These are phyloP conservation scores for Symbiodinium natans DNA, from an alignment of 73 alveolate species.

Conservation along the genomic window DNA sequence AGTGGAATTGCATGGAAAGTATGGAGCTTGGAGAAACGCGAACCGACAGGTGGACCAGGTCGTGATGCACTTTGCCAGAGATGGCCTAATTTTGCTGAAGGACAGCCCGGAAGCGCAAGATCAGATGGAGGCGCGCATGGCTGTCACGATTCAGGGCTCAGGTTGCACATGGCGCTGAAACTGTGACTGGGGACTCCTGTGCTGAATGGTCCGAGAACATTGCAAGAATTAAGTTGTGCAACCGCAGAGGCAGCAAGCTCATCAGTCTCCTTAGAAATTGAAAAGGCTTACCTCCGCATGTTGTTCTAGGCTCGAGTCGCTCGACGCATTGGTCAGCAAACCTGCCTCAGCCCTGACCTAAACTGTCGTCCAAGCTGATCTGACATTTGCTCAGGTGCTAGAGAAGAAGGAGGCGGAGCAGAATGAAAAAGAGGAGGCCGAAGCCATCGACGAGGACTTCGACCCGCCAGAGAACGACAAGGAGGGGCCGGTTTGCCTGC, in stretches of 20 bases:
- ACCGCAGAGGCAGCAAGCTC: no score
- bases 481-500: not conserved
- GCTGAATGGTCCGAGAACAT: no score
- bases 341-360: no score
- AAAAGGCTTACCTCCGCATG: no score
- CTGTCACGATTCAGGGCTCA: not conserved
- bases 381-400: constrained; percentile 18
- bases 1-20: no score
- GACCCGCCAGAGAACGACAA: constrained; percentile 91
- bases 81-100: constrained; percentile 50
- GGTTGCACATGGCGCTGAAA: no score
- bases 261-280: no score
- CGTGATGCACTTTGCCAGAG: constrained; percentile 91
- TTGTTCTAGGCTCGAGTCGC: not conserved
- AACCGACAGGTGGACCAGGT: constrained; percentile 80
- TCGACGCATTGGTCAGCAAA: not conserved
- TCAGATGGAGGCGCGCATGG: constrained; percentile 47
- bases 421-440: constrained; percentile 91
- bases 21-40: no score
- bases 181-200: no score
- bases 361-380: no score
- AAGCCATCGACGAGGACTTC: constrained; percentile 83
- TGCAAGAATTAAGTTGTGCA: no score
- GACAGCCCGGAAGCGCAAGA: constrained; percentile 86
- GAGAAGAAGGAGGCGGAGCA: constrained; percentile 92